Conservation (phyloP, 148 eudicot genomes). For the Agrostemma githago region DNA sequence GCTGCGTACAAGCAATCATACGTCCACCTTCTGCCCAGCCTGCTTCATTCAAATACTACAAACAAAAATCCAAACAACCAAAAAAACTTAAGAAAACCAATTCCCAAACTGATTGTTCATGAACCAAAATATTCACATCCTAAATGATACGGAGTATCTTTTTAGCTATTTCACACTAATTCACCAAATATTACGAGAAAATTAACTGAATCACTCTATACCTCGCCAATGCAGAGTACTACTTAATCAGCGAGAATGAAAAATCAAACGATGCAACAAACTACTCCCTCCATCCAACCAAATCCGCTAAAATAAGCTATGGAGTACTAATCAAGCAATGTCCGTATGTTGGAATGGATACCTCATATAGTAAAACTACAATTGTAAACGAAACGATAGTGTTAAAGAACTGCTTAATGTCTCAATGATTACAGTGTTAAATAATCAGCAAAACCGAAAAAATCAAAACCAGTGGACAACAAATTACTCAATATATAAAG, state of each 20-base stretch:
- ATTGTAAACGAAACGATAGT: background rate
- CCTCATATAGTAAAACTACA: background rate
- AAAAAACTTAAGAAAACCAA: background rate
- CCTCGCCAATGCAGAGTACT: background rate
- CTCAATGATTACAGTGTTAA: background rate
- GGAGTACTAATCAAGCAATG: background rate
- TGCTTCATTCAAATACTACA: slow-evolving; percentile 81
- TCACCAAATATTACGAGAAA: background rate
- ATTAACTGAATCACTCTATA: background rate
- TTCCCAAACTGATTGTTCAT: background rate
- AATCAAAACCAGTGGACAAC: background rate
- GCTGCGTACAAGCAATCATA: slow-evolving; percentile 93
- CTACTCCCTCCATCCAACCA: background rate
- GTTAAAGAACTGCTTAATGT: background rate
- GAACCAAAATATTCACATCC: background rate
- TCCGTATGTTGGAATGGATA: background rate
- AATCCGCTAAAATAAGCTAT: too few relatives aligned
- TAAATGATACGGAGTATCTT: background rate
- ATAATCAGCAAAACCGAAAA: background rate
- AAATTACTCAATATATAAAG: background rate
- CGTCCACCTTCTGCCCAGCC: slow-evolving; percentile 94
- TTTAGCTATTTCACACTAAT: background rate
- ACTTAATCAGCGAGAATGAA: background rate
- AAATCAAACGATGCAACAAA: background rate
- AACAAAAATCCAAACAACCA: background rate